These are phyloP conservation scores for Apiospora phragmitis DNA, from an alignment of 2,329 filamentous ascomycete genomes.

Conservation along the genomic window DNA sequence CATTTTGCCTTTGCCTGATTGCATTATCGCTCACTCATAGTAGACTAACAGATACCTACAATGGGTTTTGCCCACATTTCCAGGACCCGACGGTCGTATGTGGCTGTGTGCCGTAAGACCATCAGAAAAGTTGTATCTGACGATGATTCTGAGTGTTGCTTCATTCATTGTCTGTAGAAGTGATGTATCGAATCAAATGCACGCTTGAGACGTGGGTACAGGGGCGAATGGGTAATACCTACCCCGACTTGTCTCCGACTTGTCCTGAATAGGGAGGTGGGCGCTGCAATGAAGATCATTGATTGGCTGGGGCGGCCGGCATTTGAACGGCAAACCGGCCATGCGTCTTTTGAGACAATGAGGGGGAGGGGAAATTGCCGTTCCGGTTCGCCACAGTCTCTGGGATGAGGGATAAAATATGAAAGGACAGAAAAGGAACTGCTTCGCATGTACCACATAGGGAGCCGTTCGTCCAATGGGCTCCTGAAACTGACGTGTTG, in stretches of 20 bases:
- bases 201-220: not conserved
- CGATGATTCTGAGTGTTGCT: not conserved
- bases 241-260: not conserved
- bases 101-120: not conserved
- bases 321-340: not conserved
- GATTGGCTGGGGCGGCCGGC: not conserved
- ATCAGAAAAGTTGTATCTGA: not conserved
- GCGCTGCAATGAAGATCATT: not conserved
- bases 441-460: not conserved
- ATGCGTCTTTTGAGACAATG: not conserved
- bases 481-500: not conserved
- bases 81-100: not conserved
- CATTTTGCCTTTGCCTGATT: not conserved
- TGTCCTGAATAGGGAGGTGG: conserved; percentile 1
- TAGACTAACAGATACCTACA: not conserved
- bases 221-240: not conserved
- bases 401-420: not conserved
- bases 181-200: not conserved
- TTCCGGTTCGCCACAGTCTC: not conserved
- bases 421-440: not conserved
- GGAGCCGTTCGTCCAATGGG: not conserved
- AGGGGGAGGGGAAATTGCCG: not conserved
- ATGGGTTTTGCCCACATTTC: not conserved
- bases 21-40: not conserved
- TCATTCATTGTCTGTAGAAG: not conserved